Conservation (phyloP, 345 rosid species). For the Lenwebbia sp. region DNA sequence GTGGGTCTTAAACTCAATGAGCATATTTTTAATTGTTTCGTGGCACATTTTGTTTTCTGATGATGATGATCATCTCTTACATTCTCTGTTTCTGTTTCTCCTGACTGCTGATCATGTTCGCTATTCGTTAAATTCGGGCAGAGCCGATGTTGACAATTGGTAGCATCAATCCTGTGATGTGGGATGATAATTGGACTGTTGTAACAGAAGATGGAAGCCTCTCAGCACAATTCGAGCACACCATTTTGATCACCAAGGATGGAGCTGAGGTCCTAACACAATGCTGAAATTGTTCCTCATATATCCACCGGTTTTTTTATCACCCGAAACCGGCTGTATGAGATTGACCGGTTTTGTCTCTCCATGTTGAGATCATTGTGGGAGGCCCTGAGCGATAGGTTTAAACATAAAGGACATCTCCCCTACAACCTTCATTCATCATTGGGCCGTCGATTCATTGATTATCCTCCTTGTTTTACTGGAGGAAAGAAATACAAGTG, state of each 20-base stretch:
- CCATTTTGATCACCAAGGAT: slow-evolving; percentile 63
- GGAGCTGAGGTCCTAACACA: slow-evolving; percentile 85
- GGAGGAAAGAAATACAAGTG: background rate
- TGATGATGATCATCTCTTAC: background rate
- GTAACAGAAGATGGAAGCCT: slow-evolving; percentile 84
- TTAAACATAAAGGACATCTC: background rate
- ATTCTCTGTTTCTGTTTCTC: background rate
- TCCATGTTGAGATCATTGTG: background rate
- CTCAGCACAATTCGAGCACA: slow-evolving; percentile 93
- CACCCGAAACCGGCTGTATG: background rate
- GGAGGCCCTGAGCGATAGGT: background rate
- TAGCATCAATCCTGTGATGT: slow-evolving; percentile 61
- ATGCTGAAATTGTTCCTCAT: slow-evolving; percentile 17
- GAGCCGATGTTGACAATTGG: slow-evolving; percentile 93
- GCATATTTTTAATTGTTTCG: background rate
- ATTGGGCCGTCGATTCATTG: background rate
- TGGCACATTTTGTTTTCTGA: background rate
- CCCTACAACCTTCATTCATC: background rate
- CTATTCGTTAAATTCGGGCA: slow-evolving; percentile 7
- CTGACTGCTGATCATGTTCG: background rate
- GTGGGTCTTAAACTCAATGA: background rate
- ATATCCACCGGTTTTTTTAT: background rate
- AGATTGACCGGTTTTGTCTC: background rate
- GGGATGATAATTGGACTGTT: slow-evolving; percentile 94
- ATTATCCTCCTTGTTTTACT: background rate